Evolutionary conservation across 148 eudicot genomes (phyloP), one percentile per base, ranked within the genome.

Genomic region (Camellia lanceoleosa): DNA sequence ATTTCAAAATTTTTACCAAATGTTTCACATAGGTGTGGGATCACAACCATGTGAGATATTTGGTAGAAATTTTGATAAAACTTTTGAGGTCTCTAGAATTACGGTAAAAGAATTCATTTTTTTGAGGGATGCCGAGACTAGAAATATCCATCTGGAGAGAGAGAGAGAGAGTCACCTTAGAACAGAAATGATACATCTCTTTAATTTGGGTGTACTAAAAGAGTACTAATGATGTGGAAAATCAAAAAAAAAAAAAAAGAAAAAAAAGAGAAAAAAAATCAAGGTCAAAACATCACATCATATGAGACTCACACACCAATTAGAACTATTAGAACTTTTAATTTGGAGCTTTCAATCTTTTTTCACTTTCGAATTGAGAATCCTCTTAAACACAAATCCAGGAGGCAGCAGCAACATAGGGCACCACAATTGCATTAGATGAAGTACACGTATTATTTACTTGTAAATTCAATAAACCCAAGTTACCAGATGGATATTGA

Each of bases 381-480:
- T 71, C 16, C 74, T 71, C 58, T 51, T n/a, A 71, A 71, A 58
- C 74, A 71, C 58, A 71, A n/a, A 71, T 71, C 58, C 59, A 71
- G 1, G 58, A 42, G 38, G 74, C 74, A 71, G 59, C 74, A 71
- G 74, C 74, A 71, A 5, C 74, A 71, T 13, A 71, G 38, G 74
- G 74, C 3, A 51, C 58, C 74, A 51, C 74, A 71, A 71, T 58
- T 71, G 74, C 74, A 71, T 49, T 71, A 23, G 58, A n/a, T 49
- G 2, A 49, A 18, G 7, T 20, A 20, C 1, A 0, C 8, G 18
- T 43, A 43, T 41, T 68, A 43, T 15, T 43, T 7, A 43, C 44
- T 66, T 38, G 1, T 68, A 43, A 43, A 14, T 15, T 68, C 11
- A 49, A 49, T 49, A 7, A 49, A 49, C 52, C 38, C 38, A 30